Conservation (phyloP, 164 flowering plant species). For the Buxus sempervirens region DNA sequence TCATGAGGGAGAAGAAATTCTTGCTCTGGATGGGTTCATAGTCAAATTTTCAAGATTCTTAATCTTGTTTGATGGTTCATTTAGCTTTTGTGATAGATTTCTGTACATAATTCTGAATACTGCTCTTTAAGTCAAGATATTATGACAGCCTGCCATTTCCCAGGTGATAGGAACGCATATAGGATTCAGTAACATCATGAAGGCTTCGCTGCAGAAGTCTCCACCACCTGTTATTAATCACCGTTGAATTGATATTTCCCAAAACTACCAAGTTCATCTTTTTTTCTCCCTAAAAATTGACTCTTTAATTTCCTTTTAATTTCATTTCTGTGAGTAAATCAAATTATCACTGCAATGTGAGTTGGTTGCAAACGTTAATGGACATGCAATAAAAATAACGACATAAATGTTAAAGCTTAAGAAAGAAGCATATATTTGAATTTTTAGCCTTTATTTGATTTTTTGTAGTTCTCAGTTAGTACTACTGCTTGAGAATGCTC, state of each 20-base stretch:
- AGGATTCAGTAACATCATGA: not conserved
- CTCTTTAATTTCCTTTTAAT: not conserved
- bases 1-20: not conserved
- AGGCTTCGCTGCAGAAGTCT: no score
- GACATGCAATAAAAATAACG: no score
- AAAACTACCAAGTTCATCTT: no score
- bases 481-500: no score
- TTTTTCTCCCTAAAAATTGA: no score
- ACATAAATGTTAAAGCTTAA: no score
- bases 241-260: no score
- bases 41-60: not conserved
- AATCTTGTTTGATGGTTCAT: not conserved
- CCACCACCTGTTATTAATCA: not conserved
- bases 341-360: not conserved
- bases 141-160: not conserved
- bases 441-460: no score
- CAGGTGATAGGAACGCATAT: not conserved
- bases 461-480: no score
- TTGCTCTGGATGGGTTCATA: not conserved
- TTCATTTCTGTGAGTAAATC: not conserved
- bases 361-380: not conserved
- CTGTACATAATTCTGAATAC: not conserved
- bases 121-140: not conserved
- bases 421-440: no score
- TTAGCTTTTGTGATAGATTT: not conserved